Evolutionary conservation across 2,329 filamentous ascomycete genomes (phyloP).

Genomic region (Thielaviopsis musarum): DNA sequence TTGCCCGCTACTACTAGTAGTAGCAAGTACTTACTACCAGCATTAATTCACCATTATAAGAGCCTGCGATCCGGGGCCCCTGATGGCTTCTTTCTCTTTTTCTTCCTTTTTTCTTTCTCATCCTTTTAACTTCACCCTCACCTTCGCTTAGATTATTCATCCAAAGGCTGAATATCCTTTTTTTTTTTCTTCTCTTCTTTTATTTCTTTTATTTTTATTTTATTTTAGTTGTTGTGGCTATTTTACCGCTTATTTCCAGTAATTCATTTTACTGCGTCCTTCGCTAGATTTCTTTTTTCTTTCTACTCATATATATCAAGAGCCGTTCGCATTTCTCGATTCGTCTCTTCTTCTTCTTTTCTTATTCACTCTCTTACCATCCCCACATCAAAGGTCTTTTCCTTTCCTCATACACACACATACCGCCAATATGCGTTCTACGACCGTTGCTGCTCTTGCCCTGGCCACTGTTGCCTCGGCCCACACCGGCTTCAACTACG

Average conservation of each 20-base stretch:
- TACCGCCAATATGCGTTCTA: slow-evolving; percentile 11
- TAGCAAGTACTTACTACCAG: too few relatives aligned
- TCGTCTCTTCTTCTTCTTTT: background rate
- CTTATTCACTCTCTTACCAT: slow-evolving; percentile 6
- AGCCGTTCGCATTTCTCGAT: background rate
- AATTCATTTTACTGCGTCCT: slow-evolving; percentile 2
- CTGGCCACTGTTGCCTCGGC: slow-evolving; percentile 18
- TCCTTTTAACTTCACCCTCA: background rate
- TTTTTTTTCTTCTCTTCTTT: background rate
- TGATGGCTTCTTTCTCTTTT: background rate
- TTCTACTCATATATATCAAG: slow-evolving; percentile 1
- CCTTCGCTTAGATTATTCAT: slow-evolving; percentile 1
- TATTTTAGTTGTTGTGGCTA: background rate
- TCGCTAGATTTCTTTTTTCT: slow-evolving; percentile 3
- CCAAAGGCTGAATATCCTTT: background rate
- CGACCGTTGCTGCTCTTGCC: slow-evolving; percentile 6
- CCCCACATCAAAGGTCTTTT: background rate
- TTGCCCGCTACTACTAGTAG: too few relatives aligned
- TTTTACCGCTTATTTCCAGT: background rate
- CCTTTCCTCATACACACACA: background rate
- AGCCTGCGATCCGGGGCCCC: background rate
- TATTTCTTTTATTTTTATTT: background rate
- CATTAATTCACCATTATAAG: background rate
- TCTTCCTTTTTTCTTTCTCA: background rate
- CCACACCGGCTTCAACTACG: slow-evolving; percentile 59